phyloP scores from a whole-genome alignment of 179 eudicot species.

The Beta corolliflora region DNA sequence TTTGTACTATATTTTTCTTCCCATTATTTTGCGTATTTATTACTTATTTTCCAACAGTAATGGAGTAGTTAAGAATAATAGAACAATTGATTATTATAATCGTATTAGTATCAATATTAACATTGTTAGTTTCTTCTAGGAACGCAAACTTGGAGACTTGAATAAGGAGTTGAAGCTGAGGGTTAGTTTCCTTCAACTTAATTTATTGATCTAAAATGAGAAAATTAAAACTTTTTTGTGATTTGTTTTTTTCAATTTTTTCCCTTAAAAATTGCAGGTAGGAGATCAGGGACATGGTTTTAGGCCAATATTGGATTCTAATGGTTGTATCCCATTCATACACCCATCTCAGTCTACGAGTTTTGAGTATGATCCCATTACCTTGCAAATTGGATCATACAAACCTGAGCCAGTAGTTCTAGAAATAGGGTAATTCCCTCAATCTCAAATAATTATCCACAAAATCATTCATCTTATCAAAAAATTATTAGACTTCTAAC shows the following conservation, averaged over 20 bases:
- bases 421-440: slow-evolving; percentile 37
- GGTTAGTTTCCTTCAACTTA: slow-evolving; percentile 49
- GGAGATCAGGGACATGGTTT: slow-evolving; percentile 46
- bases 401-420: slow-evolving; percentile 43
- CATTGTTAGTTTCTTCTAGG: slow-evolving; percentile 40
- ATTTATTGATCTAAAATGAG: not conserved
- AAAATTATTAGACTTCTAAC: not conserved
- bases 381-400: slow-evolving; percentile 57
- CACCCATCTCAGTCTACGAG: slow-evolving; percentile 16
- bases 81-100: not conserved
- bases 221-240: not conserved
- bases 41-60: too few relatives aligned
- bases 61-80: too few relatives aligned
- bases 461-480: not conserved
- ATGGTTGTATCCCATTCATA: slow-evolving; percentile 40
- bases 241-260: not conserved
- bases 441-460: not conserved
- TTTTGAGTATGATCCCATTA: slow-evolving; percentile 47
- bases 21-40: too few relatives aligned
- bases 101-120: not conserved
- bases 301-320: slow-evolving; percentile 37
- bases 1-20: too few relatives aligned
- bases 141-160: slow-evolving; percentile 85
- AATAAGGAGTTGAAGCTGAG: slow-evolving; percentile 87
- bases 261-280: slow-evolving; percentile 8